These are phyloP conservation scores for Alternaria postmessia DNA, from an alignment of 2,329 filamentous ascomycete genomes.

Conservation along the genomic window DNA sequence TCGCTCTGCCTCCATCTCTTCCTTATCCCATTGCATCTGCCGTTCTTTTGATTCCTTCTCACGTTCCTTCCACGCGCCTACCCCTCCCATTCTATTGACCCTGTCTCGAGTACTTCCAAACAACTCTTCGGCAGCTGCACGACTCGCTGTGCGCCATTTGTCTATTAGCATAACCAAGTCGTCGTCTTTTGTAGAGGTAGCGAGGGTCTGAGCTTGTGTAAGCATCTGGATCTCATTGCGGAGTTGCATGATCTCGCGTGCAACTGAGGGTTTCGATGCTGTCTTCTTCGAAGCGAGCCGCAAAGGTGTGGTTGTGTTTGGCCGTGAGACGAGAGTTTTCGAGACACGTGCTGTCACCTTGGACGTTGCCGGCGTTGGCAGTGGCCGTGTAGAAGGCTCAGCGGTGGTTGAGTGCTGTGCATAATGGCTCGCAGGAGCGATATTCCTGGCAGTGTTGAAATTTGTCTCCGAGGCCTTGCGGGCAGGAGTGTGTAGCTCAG, in stretches of 20 bases:
- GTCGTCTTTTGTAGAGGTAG: slow-evolving; percentile 54
- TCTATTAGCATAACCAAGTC: slow-evolving; percentile 65
- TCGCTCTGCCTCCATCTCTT: slow-evolving; percentile 48
- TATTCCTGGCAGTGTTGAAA: neutral
- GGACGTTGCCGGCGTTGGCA: slow-evolving; percentile 10
- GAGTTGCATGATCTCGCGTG: slow-evolving; percentile 43
- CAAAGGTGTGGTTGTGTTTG: slow-evolving; percentile 21
- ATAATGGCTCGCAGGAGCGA: slow-evolving; percentile 2
- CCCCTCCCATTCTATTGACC: slow-evolving; percentile 69
- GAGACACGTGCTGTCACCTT: slow-evolving; percentile 9
- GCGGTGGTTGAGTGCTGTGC: neutral
- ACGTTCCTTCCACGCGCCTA: slow-evolving; percentile 61
- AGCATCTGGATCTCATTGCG: slow-evolving; percentile 53
- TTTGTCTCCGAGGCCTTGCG: neutral
- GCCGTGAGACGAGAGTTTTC: slow-evolving; percentile 25
- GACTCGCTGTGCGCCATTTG: slow-evolving; percentile 69
- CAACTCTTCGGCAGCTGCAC: slow-evolving; percentile 72
- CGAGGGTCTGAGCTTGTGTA: slow-evolving; percentile 51
- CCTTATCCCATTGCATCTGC: slow-evolving; percentile 50
- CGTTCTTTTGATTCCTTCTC: slow-evolving; percentile 46
- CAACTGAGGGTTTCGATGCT: slow-evolving; percentile 34
- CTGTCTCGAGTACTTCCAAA: slow-evolving; percentile 68
- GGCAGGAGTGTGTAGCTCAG: slow-evolving; percentile 18
- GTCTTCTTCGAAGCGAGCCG: slow-evolving; percentile 22
- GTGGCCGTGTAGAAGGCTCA: neutral